A percentile compares a stretch with the other conserved stretches of the same genome.
Evolutionary conservation across 352 stramenopile species (phyloP).

Genomic region (Globisporangium uncinulatum): DNA sequence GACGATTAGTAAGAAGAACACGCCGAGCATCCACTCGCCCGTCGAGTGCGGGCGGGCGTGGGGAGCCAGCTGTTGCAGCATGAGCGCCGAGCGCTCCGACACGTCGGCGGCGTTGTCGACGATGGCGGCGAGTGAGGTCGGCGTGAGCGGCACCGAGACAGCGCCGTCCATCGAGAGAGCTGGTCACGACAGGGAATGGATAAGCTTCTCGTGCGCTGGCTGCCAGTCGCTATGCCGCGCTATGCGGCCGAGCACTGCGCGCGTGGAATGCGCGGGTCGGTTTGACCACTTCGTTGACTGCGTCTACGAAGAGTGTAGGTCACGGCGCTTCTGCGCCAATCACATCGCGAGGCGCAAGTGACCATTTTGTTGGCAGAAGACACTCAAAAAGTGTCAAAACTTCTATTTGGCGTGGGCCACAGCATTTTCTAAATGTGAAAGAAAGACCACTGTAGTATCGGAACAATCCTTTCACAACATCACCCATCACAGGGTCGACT

Average conservation of each 20-base stretch:
- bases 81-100: conserved; percentile 24
- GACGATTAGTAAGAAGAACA: conserved; percentile 68
- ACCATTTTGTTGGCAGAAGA: too few relatives aligned
- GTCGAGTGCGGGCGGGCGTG: conserved; percentile 23
- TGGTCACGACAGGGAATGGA: not conserved
- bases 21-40: conserved; percentile 65
- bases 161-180: conserved; percentile 7
- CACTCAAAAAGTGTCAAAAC: too few relatives aligned
- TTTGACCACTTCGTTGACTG: not conserved
- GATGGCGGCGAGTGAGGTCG: conserved; percentile 4
- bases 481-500: too few relatives aligned
- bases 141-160: conserved; percentile 4
- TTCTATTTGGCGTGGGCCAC: too few relatives aligned
- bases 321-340: too few relatives aligned
- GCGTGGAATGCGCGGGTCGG: too few relatives aligned
- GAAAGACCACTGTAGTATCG: too few relatives aligned
- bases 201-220: not conserved
- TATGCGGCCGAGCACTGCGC: too few relatives aligned
- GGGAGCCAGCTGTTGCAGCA: conserved; percentile 2
- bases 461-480: too few relatives aligned
- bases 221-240: conserved; percentile 16
- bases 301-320: not conserved
- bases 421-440: too few relatives aligned
- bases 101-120: conserved; percentile 6
- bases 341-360: too few relatives aligned